A percentile compares a stretch with the other conserved stretches of the same genome.
phyloP scores from a whole-genome alignment of 257 asterid genomes.

The Thymus quinquecostatus region DNA sequence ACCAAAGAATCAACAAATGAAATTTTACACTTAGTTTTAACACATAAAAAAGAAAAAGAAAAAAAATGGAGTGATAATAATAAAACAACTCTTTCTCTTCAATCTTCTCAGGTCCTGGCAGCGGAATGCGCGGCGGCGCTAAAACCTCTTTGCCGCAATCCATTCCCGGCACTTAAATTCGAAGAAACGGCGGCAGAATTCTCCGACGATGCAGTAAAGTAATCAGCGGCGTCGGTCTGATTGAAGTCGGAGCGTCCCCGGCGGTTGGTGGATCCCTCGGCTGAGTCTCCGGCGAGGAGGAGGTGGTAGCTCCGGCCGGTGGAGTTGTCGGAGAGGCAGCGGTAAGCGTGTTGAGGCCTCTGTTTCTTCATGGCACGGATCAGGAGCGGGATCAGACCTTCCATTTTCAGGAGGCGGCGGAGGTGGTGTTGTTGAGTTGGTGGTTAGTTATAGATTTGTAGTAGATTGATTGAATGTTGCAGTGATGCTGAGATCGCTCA shows the following conservation, averaged over 20 bases:
- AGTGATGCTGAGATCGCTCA: neutral
- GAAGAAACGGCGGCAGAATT: slow-evolving; percentile 27
- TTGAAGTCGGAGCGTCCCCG: slow-evolving; percentile 50
- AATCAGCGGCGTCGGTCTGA: slow-evolving; percentile 31
- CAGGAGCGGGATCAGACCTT: slow-evolving; percentile 72
- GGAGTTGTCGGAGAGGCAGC: slow-evolving; percentile 62
- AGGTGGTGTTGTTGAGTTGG: neutral
- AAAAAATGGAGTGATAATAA: too few relatives aligned
- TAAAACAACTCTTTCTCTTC: neutral
- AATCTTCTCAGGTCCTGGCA: slow-evolving; percentile 7
- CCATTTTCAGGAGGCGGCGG: slow-evolving; percentile 47
- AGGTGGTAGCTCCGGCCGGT: slow-evolving; percentile 64
- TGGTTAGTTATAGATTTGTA: neutral
- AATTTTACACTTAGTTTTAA: too few relatives aligned
- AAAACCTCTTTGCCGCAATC: slow-evolving; percentile 36
- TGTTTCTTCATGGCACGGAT: slow-evolving; percentile 63
- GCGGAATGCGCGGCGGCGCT: slow-evolving; percentile 24
- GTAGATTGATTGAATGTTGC: neutral
- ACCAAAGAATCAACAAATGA: too few relatives aligned
- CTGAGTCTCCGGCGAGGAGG: slow-evolving; percentile 44
- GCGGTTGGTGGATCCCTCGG: slow-evolving; percentile 52
- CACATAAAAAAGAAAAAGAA: too few relatives aligned
- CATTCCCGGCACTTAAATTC: slow-evolving; percentile 21
- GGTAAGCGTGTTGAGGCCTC: slow-evolving; percentile 43
- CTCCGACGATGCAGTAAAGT: slow-evolving; percentile 16